Evolutionary conservation across 2,329 filamentous ascomycete species (phyloP), one percentile per base, ranked within the genome.

Genomic region (Ambrosiella cleistominuta): DNA sequence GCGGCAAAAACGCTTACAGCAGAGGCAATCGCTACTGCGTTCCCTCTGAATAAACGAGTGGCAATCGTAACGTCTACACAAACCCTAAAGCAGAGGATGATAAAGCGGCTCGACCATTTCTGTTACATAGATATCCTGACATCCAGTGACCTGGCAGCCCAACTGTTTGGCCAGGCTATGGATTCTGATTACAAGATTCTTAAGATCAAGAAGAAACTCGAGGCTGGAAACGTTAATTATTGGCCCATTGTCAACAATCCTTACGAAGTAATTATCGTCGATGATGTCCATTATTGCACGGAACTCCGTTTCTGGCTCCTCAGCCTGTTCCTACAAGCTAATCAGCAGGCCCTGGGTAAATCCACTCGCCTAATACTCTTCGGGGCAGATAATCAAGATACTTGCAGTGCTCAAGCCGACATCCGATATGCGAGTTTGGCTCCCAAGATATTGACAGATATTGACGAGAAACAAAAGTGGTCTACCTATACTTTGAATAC

Each of bases 271-370:
- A 61, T 69, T 27, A 63, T 68, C 3, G 38, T 68, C 7, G 66
- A 69, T 38, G 67, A 69, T 56, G 63, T 68, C 17, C 67, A 68
- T 35, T 66, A 69, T 36, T 68, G 65, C 35, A 66, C 64, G 1
- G 61, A 63, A 8, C 35, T 61, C 19, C 59, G 65, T 1, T 68
- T 66, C 53, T 67, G 63, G 65, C 56, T 68, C 1, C 55, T 61
- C 0, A 60, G 27, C 17, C 59, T 62, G n/a, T 67, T 69, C 12
- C 60, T 68, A 17, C 57, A 44, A 1, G 61, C 65, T n/a, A 64
- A 66, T 17, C 61, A 62, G 7, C 55, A 37, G 7, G 59, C 57
- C 11, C 57, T 59, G 1, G 63, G 62, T 0, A 51, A 55, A 12
- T 39, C 62, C 8, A 61, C 64, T 3, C 64, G 59, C 2, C 59